phyloP scores from a whole-genome alignment of 768 basidiomycete species.

The Sporobolomyces roseus region DNA sequence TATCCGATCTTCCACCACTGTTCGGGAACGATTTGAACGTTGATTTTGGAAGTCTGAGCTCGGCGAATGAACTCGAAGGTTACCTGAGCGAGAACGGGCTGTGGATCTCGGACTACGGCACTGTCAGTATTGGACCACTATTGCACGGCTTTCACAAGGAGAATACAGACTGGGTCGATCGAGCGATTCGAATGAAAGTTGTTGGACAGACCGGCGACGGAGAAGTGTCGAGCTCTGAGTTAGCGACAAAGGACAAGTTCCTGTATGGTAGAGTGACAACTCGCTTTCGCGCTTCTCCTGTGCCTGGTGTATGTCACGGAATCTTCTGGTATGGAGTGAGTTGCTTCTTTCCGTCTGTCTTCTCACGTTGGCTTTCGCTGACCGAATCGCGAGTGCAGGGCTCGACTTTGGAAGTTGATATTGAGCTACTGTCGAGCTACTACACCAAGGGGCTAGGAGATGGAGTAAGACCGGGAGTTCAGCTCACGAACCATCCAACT shows the following conservation, averaged over 20 bases:
- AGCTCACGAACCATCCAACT: slow-evolving; percentile 22
- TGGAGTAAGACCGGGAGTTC: slow-evolving; percentile 1
- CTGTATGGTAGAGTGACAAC: slow-evolving; percentile 26
- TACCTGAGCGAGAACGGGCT: neutral
- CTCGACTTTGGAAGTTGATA: slow-evolving; percentile 24
- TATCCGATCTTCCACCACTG: neutral
- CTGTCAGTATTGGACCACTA: slow-evolving; percentile 1
- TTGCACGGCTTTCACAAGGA: neutral
- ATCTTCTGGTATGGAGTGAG: slow-evolving; percentile 21
- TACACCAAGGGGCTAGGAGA: slow-evolving; percentile 17
- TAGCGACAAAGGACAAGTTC: neutral
- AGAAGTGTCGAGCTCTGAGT: slow-evolving; percentile 13
- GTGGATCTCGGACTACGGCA: neutral
- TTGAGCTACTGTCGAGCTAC: slow-evolving; percentile 21
- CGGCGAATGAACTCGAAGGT: neutral
- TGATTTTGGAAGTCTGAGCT: neutral
- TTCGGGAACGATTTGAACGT: neutral
- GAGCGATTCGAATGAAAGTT: slow-evolving; percentile 1
- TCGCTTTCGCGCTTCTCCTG: slow-evolving; percentile 14
- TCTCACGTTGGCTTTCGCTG: too few relatives aligned
- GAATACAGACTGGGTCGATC: slow-evolving; percentile 13
- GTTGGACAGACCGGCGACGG: neutral
- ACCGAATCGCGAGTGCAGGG: neutral
- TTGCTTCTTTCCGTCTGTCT: neutral
- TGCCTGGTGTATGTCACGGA: slow-evolving; percentile 9